These are phyloP conservation scores for Calonectria henricotiae DNA, from an alignment of 2,329 filamentous ascomycete species.

Conservation along the genomic window DNA sequence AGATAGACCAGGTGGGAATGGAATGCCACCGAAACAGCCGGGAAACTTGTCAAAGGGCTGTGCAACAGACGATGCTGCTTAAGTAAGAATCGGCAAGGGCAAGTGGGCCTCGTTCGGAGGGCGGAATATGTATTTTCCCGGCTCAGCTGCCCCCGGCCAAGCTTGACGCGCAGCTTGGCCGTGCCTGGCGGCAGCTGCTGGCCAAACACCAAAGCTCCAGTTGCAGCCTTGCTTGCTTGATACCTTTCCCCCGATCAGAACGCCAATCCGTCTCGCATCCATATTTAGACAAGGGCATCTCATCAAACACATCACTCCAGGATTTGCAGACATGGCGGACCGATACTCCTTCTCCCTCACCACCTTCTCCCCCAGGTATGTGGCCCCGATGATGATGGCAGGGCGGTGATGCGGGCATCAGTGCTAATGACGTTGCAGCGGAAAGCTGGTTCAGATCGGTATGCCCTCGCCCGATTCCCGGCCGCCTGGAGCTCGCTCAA, in stretches of 20 bases:
- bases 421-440: slow-evolving; percentile 75
- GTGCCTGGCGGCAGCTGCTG: slow-evolving; percentile 57
- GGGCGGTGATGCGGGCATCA: slow-evolving; percentile 47
- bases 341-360: slow-evolving; percentile 99
- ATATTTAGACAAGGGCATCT: slow-evolving; percentile 36
- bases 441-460: slow-evolving; percentile 99
- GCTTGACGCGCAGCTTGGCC: slow-evolving; percentile 60
- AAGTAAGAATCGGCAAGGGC: slow-evolving; percentile 37
- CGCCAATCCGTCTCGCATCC: slow-evolving; percentile 47
- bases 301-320: slow-evolving; percentile 31
- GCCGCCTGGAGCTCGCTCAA: not conserved
- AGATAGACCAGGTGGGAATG: slow-evolving; percentile 40
- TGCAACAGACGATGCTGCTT: slow-evolving; percentile 36
- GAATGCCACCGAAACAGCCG: slow-evolving; percentile 53
- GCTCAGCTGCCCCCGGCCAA: slow-evolving; percentile 48
- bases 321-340: slow-evolving; percentile 83
- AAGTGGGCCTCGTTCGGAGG: slow-evolving; percentile 39
- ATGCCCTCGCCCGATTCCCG: slow-evolving; percentile 43
- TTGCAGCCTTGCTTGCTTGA: slow-evolving; percentile 52
- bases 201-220: slow-evolving; percentile 57
- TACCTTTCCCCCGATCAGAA: slow-evolving; percentile 42
- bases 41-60: slow-evolving; percentile 42
- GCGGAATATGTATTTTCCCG: slow-evolving; percentile 54
- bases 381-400: slow-evolving; percentile 53
- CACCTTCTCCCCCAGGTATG: slow-evolving; percentile 98